Conservation (phyloP, 305 asterid genomes). For the Fraxinus dipetala region DNA sequence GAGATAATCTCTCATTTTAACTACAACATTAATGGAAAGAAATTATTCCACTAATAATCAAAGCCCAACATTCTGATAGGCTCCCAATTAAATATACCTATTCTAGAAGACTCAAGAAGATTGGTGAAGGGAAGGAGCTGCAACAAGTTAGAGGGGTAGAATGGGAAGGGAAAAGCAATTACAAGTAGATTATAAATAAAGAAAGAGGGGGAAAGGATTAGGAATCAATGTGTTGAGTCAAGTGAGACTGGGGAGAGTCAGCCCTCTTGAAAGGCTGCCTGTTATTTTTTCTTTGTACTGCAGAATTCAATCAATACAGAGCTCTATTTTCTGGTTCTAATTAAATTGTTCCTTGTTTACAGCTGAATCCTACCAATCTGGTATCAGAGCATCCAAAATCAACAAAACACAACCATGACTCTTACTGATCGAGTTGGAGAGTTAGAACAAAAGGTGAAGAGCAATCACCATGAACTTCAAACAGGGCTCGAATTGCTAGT, state of each 20-base stretch:
- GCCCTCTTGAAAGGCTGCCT: background rate
- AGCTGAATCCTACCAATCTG: background rate
- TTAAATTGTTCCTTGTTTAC: background rate
- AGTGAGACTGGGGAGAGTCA: background rate
- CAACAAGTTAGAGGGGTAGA: background rate
- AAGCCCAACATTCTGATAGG: conserved; percentile 2
- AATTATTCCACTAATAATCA: conserved; percentile 1
- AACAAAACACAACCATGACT: background rate
- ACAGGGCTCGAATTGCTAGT: background rate
- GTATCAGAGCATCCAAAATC: background rate
- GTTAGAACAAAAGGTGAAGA: background rate
- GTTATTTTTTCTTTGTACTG: background rate
- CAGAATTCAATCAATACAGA: background rate
- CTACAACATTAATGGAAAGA: conserved; percentile 8
- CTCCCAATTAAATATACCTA: background rate
- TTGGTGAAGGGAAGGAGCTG: background rate
- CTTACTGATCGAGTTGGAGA: background rate
- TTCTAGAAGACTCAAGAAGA: background rate
- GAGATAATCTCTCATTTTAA: conserved; percentile 8
- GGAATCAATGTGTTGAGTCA: background rate
- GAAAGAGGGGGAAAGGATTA: background rate
- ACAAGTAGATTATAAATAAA: background rate
- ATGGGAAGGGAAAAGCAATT: background rate
- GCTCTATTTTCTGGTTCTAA: background rate
- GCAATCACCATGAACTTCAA: background rate